Conservation (phyloP, 768 basidiomycete genomes). For the Psilocybe tampanensis region DNA sequence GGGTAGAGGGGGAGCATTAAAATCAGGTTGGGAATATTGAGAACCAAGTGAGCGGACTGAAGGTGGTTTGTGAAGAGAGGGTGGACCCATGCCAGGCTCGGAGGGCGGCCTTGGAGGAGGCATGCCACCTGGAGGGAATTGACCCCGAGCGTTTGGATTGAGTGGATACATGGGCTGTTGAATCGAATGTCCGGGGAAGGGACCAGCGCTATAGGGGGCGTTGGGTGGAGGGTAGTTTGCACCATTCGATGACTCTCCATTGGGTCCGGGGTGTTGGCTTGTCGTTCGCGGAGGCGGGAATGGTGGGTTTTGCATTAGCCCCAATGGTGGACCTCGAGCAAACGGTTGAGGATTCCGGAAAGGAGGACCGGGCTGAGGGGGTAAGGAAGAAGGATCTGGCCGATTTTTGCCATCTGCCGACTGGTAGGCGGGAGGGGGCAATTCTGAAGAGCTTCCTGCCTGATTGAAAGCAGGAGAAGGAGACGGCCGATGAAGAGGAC, state of each 20-base stretch:
- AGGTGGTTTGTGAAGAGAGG: constrained; percentile 46
- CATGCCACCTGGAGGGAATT: constrained; percentile 25
- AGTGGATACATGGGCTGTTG: constrained; percentile 20
- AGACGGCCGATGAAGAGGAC: constrained; percentile 15
- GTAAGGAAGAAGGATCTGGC: constrained; percentile 9
- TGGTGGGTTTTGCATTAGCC: constrained; percentile 30
- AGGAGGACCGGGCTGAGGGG: constrained; percentile 12
- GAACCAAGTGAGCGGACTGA: constrained; percentile 63
- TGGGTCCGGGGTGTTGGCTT: constrained; percentile 30
- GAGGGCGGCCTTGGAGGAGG: constrained; percentile 48
- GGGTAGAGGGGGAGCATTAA: constrained; percentile 44
- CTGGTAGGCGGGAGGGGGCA: constrained; percentile 20
- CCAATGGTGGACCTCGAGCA: constrained; percentile 27
- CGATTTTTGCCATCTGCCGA: constrained; percentile 13
- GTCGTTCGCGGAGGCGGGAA: constrained; percentile 41
- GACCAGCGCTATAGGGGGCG: constrained; percentile 18
- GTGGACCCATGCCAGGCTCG: constrained; percentile 42
- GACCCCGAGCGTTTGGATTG: constrained; percentile 17
- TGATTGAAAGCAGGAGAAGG: constrained; percentile 14
- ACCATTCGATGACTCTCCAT: constrained; percentile 20
- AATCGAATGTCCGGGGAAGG: constrained; percentile 13
- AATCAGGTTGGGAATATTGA: constrained; percentile 50
- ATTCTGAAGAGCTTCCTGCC: constrained; percentile 11
- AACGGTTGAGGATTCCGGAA: constrained; percentile 35
- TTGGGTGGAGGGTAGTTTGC: constrained; percentile 25